phyloP scores from a whole-genome alignment of 139 green algal species.

The Chlamydomonas sphaeroides region DNA sequence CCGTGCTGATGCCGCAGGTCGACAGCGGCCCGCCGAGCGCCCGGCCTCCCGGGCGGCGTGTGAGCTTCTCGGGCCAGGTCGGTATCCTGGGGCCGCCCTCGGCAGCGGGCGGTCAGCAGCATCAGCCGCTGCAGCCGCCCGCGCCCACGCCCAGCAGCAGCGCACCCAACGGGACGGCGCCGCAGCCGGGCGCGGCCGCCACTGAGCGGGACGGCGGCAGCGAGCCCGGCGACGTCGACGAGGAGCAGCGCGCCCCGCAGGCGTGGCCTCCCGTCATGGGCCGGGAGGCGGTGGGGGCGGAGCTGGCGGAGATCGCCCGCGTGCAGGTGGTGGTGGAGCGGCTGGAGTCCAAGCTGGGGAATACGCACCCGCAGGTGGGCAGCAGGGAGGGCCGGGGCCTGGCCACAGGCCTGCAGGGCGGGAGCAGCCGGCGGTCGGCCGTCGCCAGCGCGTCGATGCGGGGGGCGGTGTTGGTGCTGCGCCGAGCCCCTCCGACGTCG shows the following conservation, averaged over 20 bases:
- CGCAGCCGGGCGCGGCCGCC: too few relatives aligned
- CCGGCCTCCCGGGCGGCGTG: slow-evolving; percentile 1
- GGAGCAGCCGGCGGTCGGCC: too few relatives aligned
- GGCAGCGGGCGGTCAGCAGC: not conserved
- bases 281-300: slow-evolving; percentile 15
- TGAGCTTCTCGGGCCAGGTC: slow-evolving; percentile 34
- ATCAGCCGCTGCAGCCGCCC: slow-evolving; percentile 5
- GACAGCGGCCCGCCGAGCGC: not conserved
- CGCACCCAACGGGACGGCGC: not conserved
- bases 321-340: slow-evolving; percentile 45
- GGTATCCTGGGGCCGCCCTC: slow-evolving; percentile 23
- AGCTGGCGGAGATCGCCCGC: slow-evolving; percentile 36
- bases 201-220: too few relatives aligned
- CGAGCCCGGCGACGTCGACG: too few relatives aligned
- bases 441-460: too few relatives aligned
- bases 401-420: too few relatives aligned
- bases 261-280: too few relatives aligned
- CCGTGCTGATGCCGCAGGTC: not conserved
- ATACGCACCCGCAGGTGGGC: slow-evolving; percentile 40
- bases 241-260: not conserved
- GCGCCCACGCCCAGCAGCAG: not conserved
- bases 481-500: too few relatives aligned
- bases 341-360: slow-evolving; percentile 34
- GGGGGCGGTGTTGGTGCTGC: too few relatives aligned
- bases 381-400: not conserved